Evolutionary conservation across 257 asterid genomes (phyloP).

Genomic region (Oldenlandia corymbosa): DNA sequence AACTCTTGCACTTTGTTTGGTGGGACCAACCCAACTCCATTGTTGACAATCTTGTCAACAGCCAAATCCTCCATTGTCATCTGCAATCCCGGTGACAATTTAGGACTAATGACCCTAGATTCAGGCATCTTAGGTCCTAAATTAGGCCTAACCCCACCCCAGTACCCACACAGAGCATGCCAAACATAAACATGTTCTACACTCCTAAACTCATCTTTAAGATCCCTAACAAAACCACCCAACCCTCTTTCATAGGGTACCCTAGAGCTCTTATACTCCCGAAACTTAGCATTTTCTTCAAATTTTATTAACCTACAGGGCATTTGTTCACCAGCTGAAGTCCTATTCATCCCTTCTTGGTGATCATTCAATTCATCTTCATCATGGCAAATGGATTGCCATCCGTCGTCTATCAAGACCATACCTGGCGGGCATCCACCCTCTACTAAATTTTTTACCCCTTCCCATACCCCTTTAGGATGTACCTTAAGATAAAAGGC

Average conservation of each 20-base stretch:
- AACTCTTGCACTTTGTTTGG: conserved; percentile 54
- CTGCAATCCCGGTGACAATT: conserved; percentile 70
- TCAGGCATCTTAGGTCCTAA: conserved; percentile 50
- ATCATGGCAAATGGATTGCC: conserved; percentile 95
- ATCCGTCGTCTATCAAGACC: conserved; percentile 83
- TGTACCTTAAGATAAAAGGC: conserved; percentile 86
- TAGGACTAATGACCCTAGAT: conserved; percentile 53
- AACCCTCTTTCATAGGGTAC: conserved; percentile 53
- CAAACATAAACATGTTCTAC: conserved; percentile 86
- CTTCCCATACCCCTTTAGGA: conserved; percentile 76
- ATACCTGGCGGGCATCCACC: conserved; percentile 97
- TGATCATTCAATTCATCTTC: no score
- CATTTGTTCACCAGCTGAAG: conserved; percentile 96
- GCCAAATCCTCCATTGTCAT: conserved; percentile 94
- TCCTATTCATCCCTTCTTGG: no score
- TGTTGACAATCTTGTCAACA: conserved; percentile 83
- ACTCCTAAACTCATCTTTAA: conserved; percentile 46
- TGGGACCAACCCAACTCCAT: conserved; percentile 83
- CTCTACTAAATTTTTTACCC: conserved; percentile 69
- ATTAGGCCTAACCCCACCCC: conserved; percentile 88
- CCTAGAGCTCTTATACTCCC: conserved; percentile 65
- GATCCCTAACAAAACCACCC: conserved; percentile 71
- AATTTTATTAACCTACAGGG: conserved; percentile 77
- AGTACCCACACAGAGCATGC: conserved; percentile 93
- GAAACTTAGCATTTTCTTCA: conserved; percentile 69